Evolutionary conservation across 805 yeast species (phyloP).

Genomic region (Saccharomycopsis oosterbeekiorum): DNA sequence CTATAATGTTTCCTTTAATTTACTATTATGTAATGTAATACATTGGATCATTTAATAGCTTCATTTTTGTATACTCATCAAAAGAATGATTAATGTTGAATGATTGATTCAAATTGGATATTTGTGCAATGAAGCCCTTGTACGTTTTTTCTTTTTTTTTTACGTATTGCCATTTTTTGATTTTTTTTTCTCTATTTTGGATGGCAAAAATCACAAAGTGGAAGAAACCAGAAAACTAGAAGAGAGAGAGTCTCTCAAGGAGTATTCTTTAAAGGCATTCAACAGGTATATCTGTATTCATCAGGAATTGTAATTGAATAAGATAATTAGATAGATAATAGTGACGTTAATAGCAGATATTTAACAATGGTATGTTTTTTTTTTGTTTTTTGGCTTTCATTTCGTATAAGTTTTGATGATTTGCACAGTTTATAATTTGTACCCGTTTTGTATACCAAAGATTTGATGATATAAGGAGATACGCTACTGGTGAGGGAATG

Average conservation of each 20-base stretch:
- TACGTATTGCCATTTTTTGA: not conserved
- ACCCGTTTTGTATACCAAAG: not conserved
- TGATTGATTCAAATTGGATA: not conserved
- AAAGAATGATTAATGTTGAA: too few species aligned
- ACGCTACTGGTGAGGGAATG: too few species aligned
- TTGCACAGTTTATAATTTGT: too few species aligned
- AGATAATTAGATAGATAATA: not conserved
- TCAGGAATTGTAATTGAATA: not conserved
- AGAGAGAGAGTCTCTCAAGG: not conserved
- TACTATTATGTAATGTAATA: too few species aligned
- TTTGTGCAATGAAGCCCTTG: not conserved
- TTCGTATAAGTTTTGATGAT: not conserved
- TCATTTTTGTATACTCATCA: too few species aligned
- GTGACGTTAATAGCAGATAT: not conserved
- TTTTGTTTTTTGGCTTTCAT: not conserved
- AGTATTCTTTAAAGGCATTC: not conserved
- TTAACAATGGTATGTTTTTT: not conserved
- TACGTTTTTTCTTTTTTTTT: not conserved
- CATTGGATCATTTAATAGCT: too few species aligned
- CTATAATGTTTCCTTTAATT: too few species aligned
- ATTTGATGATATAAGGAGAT: not conserved
- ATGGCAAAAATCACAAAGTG: conserved; percentile 3
- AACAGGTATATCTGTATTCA: not conserved
- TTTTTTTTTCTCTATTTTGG: not conserved
- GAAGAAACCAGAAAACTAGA: not conserved